Evolutionary conservation across 2,329 filamentous ascomycete species (phyloP).

Genomic region (Xylaria sp.): DNA sequence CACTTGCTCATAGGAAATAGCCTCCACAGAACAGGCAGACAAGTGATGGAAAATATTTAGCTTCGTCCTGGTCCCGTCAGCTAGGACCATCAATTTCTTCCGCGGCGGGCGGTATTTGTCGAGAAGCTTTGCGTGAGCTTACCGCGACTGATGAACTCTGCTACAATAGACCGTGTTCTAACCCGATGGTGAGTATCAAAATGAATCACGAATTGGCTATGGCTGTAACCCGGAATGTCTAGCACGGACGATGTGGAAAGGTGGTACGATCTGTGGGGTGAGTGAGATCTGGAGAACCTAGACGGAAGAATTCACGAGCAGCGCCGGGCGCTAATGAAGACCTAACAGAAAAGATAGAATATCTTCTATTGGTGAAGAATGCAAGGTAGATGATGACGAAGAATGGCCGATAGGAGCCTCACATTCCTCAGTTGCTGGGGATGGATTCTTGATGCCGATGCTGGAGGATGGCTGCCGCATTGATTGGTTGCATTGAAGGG

Average conservation of each 20-base stretch:
- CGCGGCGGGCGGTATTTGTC: background rate
- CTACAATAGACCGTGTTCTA: too few species aligned
- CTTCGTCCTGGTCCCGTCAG: background rate
- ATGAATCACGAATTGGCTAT: background rate
- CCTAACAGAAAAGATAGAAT: background rate
- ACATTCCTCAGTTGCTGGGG: slow-evolving; percentile 7
- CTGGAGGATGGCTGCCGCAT: background rate
- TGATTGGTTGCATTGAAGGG: slow-evolving; percentile 16
- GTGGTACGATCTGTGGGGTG: background rate
- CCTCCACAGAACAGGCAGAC: background rate
- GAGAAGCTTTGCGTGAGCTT: too few species aligned
- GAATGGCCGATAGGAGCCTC: slow-evolving; percentile 2
- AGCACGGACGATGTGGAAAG: background rate
- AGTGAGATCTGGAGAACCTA: background rate
- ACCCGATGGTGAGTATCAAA: background rate
- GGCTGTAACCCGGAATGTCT: background rate
- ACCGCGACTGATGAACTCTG: too few species aligned
- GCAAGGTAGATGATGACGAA: background rate
- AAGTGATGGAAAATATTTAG: background rate
- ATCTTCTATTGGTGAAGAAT: background rate
- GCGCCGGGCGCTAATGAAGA: background rate
- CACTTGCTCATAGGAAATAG: background rate
- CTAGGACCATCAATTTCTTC: background rate
- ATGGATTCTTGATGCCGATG: slow-evolving; percentile 5
- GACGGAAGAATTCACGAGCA: too few species aligned